These are phyloP conservation scores for Musa itinerans DNA, from an alignment of 176 grass and related monocot species.

Conservation along the genomic window DNA sequence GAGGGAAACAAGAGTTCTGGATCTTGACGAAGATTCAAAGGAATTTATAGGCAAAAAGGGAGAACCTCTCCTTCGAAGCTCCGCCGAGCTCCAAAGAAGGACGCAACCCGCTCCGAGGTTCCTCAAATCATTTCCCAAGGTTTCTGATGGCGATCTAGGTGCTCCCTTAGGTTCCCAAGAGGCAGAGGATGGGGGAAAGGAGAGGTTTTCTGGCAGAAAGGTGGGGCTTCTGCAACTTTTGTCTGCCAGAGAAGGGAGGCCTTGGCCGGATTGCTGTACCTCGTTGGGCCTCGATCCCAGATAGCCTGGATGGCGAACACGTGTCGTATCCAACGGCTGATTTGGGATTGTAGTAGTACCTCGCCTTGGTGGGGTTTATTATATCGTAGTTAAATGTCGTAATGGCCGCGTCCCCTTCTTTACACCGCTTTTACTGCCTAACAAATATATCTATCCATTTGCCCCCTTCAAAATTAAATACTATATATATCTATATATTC, in stretches of 20 bases:
- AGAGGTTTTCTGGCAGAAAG: not conserved
- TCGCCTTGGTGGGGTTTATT: not conserved
- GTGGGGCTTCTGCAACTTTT: not conserved
- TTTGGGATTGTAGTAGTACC: no score
- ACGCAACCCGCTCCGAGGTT: not conserved
- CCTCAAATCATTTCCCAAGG: not conserved
- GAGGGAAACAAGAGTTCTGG: not conserved
- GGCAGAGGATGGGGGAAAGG: not conserved
- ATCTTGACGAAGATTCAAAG: not conserved
- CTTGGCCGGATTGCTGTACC: not conserved
- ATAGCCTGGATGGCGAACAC: not conserved
- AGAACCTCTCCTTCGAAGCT: not conserved
- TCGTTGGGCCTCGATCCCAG: slow-evolving; percentile 5
- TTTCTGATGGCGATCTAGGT: not conserved
- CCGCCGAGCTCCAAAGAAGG: not conserved
- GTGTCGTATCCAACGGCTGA: not conserved
- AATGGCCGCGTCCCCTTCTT: not conserved
- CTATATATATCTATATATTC: no score
- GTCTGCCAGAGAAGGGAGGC: not conserved
- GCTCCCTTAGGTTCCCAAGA: not conserved
- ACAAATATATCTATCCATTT: not conserved
- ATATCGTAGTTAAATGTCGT: not conserved
- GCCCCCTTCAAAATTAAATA: no score
- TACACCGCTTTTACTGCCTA: not conserved
- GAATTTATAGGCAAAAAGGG: not conserved